Percentiles rank a stretch among this genome's conserved stretches.
Conservation (phyloP, 179 eudicot genomes). For the Sideroxylon spinosum region DNA sequence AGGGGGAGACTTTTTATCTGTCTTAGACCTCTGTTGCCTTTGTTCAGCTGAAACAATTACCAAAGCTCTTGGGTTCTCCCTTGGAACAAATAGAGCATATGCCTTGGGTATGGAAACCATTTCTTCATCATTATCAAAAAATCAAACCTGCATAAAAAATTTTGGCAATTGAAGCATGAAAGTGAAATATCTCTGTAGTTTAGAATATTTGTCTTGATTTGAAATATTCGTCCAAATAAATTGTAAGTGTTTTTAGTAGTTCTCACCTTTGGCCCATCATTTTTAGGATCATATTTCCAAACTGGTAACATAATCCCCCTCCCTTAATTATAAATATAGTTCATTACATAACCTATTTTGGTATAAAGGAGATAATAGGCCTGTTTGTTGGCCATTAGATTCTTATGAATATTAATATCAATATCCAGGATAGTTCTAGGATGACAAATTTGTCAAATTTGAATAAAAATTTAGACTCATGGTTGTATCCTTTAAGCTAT, state of each 20-base stretch:
- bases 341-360: too few species aligned
- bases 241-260: neutral
- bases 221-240: neutral
- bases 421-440: too few species aligned
- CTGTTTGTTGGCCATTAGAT: too few species aligned
- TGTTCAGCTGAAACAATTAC: constrained; percentile 26
- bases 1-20: constrained; percentile 20
- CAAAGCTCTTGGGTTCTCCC: constrained; percentile 46
- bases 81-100: constrained; percentile 24
- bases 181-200: neutral
- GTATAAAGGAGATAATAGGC: too few species aligned
- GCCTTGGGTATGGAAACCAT: constrained; percentile 18
- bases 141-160: constrained; percentile 35
- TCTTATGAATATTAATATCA: too few species aligned
- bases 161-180: neutral
- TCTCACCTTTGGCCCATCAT: constrained; percentile 43
- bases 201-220: neutral
- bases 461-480: too few species aligned
- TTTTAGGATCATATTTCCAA: constrained; percentile 38
- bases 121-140: constrained; percentile 33
- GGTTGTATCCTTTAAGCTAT: too few species aligned
- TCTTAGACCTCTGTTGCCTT: constrained; percentile 12
- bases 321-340: too few species aligned
- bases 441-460: too few species aligned
- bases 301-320: constrained; percentile 29